Base-by-base conservation (phyloP, 1,284 basidiomycete genomes). In the Cystobasidiaceae sp. region DNA sequence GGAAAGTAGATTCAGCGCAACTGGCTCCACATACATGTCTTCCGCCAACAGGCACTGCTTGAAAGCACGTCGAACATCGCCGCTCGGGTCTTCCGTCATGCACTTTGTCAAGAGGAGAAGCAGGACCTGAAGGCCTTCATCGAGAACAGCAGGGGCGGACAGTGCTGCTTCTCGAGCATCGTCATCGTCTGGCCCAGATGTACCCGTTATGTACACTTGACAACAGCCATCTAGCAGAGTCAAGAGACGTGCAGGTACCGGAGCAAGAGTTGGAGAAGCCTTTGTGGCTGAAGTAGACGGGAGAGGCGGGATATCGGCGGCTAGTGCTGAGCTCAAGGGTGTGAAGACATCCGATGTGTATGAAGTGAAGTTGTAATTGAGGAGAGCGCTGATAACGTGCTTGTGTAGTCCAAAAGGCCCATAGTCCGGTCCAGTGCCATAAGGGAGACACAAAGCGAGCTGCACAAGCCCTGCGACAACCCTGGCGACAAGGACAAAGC, bases 111-210 rank as follows among this genome's bases (percentile, higher is more conserved):
- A 77, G 23, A 94, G 81, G 11, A 90, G 78, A 11, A 87, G 80
- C 13, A 93, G 79, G 0, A 91, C 91, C 2, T 84, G 81, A 25
- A 92, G 77, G 0, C 86, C 74, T 59, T 93, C 90, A 71, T 94
- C 91, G 34, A 93, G n/a, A 15, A 37, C 17, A 15, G 37, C 52
- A 6, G 43, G 30, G 7, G 41, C 19, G 15, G 45, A 34, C 45
- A 56, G 11, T 32, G 45, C 23, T 23, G 30, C 45, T 39, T 50
- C 19, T 55, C 64, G 44, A 52, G 23, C 17, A 27, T n/a, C 39
- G 45, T 70, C 28, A 54, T 62, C 9, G 39, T 51, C 25, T 25
- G 43, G 28, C 60, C 67, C 4, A 19, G 25, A 25, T 49, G 34
- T 0, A 25, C 32, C 43, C 70, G 72, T 71, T 60, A 73, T 71